phyloP scores from a whole-genome alignment of 2,329 filamentous ascomycete genomes.

The Diaporthe ampelina region DNA sequence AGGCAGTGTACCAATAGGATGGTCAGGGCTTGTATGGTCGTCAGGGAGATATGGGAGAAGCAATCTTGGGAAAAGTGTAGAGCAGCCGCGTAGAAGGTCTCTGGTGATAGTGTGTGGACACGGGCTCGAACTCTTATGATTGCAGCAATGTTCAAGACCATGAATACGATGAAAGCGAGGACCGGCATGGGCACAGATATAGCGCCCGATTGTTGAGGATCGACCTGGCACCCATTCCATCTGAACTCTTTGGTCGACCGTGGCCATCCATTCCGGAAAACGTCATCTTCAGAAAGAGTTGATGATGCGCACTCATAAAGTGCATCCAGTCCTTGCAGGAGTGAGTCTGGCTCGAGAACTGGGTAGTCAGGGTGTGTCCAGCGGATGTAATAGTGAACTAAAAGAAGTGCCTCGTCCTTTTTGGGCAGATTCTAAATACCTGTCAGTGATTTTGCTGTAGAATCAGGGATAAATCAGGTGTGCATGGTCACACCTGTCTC shows the following conservation, averaged over 20 bases:
- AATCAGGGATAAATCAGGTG: no score
- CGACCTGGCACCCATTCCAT: background rate
- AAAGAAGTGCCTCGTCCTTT: background rate
- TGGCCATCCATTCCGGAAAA: background rate
- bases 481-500: background rate
- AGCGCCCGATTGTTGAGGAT: background rate
- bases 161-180: background rate
- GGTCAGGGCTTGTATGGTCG: background rate
- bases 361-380: constrained; percentile 11
- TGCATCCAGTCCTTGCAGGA: background rate
- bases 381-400: background rate
- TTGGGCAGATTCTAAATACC: background rate
- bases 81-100: background rate
- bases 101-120: background rate
- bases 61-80: background rate
- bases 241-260: background rate
- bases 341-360: background rate
- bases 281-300: background rate
- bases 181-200: constrained; percentile 1
- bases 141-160: constrained; percentile 23
- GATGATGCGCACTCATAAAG: background rate
- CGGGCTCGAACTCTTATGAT: background rate
- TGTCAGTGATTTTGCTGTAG: background rate
- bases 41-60: background rate
- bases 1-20: constrained; percentile 11